Conservation (phyloP, 192 early-diverging fungal genomes). For the Backusella liffmaniae region DNA sequence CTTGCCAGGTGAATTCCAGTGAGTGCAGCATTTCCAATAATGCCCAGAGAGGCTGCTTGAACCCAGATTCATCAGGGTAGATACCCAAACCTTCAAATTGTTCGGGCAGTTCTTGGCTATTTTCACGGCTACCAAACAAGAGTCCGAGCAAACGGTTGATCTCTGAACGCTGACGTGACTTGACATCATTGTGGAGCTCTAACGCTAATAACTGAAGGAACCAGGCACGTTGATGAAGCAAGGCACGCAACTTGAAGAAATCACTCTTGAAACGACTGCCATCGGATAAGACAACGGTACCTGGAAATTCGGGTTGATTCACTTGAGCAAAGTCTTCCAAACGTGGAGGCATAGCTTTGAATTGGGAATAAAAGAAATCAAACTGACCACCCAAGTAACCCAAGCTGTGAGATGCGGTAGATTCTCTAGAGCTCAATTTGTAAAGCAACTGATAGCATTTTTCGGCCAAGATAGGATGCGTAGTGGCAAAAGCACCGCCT, state of each 20-base stretch:
- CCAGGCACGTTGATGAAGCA: slow-evolving; percentile 88
- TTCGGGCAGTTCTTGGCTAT: neutral
- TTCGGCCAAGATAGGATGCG: slow-evolving; percentile 80
- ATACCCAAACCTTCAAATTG: neutral
- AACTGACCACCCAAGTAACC: slow-evolving; percentile 71
- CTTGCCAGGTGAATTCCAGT: slow-evolving; percentile 60
- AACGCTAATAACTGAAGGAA: slow-evolving; percentile 83
- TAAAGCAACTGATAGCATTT: slow-evolving; percentile 89
- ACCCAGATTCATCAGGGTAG: slow-evolving; percentile 22
- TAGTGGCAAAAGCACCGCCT: slow-evolving; percentile 6
- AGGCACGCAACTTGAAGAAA: slow-evolving; percentile 41
- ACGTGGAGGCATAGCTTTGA: slow-evolving; percentile 43
- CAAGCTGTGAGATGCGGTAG: slow-evolving; percentile 69
- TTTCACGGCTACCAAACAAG: slow-evolving; percentile 13
- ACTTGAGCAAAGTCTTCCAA: slow-evolving; percentile 20
- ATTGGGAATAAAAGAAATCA: slow-evolving; percentile 75
- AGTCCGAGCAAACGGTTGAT: slow-evolving; percentile 36
- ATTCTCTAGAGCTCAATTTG: slow-evolving; percentile 68
- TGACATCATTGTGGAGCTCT: slow-evolving; percentile 67
- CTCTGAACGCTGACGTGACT: slow-evolving; percentile 38
- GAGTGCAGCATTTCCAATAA: slow-evolving; percentile 71
- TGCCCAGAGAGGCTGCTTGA: slow-evolving; percentile 69
- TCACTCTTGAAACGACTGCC: slow-evolving; percentile 9
- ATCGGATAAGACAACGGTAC: slow-evolving; percentile 8
- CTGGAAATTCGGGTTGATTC: slow-evolving; percentile 13